These are phyloP conservation scores for Triticum monococcum DNA, from an alignment of 176 grass and related monocot genomes.

Conservation along the genomic window DNA sequence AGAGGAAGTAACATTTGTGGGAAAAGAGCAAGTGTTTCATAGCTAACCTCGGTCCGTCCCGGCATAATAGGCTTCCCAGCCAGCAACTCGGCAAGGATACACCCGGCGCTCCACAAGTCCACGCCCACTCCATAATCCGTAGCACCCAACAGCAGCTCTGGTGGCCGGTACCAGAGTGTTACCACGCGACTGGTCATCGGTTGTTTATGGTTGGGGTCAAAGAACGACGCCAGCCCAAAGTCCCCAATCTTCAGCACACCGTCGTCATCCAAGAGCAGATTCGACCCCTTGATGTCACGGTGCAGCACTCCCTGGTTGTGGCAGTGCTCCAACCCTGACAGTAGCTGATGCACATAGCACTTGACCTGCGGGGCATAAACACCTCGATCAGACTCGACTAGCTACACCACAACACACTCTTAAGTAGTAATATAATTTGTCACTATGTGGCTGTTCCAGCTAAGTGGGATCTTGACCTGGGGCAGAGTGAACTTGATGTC, in stretches of 20 bases:
- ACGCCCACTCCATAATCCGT: slow-evolving; percentile 75
- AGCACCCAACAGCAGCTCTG: slow-evolving; percentile 69
- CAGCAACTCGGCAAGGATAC: slow-evolving; percentile 76
- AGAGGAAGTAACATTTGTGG: background rate
- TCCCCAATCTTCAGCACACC: slow-evolving; percentile 73
- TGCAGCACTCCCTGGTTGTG: slow-evolving; percentile 70
- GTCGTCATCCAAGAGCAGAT: slow-evolving; percentile 69
- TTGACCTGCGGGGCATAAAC: slow-evolving; percentile 57
- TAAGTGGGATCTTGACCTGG: slow-evolving; percentile 55
- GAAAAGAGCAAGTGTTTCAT: background rate
- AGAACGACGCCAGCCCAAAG: slow-evolving; percentile 68
- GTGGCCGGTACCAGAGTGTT: slow-evolving; percentile 78
- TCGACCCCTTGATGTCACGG: slow-evolving; percentile 81
- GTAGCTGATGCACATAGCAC: slow-evolving; percentile 81
- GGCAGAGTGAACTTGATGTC: slow-evolving; percentile 87
- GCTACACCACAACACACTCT: background rate
- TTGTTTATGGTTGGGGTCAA: slow-evolving; percentile 79
- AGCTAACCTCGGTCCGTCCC: slow-evolving; percentile 76
- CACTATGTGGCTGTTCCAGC: background rate
- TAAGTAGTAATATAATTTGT: background rate
- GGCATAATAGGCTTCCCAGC: slow-evolving; percentile 92
- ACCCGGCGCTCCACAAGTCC: slow-evolving; percentile 81
- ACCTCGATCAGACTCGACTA: slow-evolving; percentile 7
- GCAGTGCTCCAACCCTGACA: slow-evolving; percentile 82
- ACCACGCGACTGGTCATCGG: slow-evolving; percentile 81